Evolutionary conservation across 2,329 filamentous ascomycete genomes (phyloP).

Genomic region (Cladosporium oxysporum): DNA sequence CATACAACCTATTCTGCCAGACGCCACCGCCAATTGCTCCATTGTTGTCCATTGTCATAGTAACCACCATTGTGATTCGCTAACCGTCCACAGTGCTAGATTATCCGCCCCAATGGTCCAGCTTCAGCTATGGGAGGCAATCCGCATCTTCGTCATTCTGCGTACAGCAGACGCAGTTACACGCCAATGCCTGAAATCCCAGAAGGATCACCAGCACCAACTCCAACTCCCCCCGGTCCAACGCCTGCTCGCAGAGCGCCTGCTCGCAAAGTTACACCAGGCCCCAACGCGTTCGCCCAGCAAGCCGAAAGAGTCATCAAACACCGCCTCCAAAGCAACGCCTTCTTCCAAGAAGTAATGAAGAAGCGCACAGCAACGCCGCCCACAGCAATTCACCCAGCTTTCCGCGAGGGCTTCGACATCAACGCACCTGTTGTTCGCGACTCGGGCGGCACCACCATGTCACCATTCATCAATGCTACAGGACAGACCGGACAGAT

Average conservation of each 20-base stretch:
- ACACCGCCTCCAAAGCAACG: conserved; percentile 35
- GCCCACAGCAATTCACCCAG: conserved; percentile 30
- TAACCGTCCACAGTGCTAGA: background rate
- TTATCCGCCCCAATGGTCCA: background rate
- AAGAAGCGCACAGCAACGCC: conserved; percentile 25
- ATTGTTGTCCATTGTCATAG: background rate
- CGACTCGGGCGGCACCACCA: conserved; percentile 28
- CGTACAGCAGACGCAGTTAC: background rate
- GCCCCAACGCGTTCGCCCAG: conserved; percentile 36
- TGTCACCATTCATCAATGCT: conserved; percentile 31
- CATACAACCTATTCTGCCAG: background rate
- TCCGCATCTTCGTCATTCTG: background rate
- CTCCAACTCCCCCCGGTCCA: background rate
- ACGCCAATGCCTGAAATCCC: conserved; percentile 11
- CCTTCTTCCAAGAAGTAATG: conserved; percentile 37
- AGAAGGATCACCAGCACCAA: background rate
- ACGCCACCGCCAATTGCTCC: background rate
- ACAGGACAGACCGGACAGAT: conserved; percentile 18
- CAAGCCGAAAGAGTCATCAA: conserved; percentile 25
- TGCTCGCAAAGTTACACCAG: conserved; percentile 20
- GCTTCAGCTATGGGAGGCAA: background rate
- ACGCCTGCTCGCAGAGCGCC: background rate
- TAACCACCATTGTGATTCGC: background rate
- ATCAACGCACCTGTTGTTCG: background rate
- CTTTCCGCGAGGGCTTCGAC: conserved; percentile 24